phyloP scores from a whole-genome alignment of 129 eudicot genomes.

The Artemisia tridentata region DNA sequence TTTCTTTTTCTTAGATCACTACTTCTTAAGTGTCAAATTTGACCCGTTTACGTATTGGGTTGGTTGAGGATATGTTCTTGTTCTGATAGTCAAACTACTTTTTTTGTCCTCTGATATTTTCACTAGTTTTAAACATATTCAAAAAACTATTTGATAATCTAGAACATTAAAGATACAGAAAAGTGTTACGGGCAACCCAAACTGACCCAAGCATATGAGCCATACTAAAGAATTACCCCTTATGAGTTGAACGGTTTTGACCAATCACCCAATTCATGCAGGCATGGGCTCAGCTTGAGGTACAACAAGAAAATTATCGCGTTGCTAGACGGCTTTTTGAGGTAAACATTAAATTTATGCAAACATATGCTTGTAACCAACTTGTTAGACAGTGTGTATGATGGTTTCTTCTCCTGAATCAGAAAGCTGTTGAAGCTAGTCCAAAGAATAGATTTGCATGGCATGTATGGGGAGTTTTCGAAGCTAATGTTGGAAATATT shows the following conservation, averaged over 20 bases:
- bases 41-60: too few relatives aligned
- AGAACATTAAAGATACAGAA: too few relatives aligned
- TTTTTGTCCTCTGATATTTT: too few relatives aligned
- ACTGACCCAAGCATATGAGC: background rate
- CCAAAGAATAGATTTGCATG: constrained; percentile 98
- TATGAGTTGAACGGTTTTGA: too few relatives aligned
- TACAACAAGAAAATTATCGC: constrained; percentile 55
- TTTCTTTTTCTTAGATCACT: background rate
- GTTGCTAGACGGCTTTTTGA: constrained; percentile 78
- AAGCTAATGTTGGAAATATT: constrained; percentile 64
- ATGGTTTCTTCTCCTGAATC: constrained; percentile 29
- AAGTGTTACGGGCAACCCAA: too few relatives aligned
- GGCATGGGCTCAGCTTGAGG: constrained; percentile 99
- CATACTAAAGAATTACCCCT: background rate
- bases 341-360: constrained; percentile 37
- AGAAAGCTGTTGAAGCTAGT: constrained; percentile 94
- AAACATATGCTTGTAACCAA: background rate
- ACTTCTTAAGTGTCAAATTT: too few relatives aligned
- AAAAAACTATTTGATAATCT: too few relatives aligned
- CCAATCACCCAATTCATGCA: constrained; percentile 14
- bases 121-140: too few relatives aligned
- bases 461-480: constrained; percentile 99
- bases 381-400: constrained; percentile 5
- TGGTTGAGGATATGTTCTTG: too few relatives aligned
- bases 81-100: too few relatives aligned